Conservation (phyloP, 176 grass and related monocot species). For the Chrysopogon serrulatus region DNA sequence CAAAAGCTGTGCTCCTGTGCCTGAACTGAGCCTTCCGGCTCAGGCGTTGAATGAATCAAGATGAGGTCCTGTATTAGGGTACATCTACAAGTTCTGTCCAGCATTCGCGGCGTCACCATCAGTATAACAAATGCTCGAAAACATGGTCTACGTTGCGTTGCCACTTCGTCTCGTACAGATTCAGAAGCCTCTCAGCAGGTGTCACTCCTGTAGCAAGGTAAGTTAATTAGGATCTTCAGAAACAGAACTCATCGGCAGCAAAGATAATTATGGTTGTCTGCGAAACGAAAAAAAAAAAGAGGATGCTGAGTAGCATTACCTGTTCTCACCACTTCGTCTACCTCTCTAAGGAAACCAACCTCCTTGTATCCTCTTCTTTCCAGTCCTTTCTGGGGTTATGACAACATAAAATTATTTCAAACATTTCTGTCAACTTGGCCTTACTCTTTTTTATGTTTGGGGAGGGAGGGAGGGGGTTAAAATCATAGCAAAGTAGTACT, state of each 20-base stretch:
- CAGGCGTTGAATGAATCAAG: not conserved
- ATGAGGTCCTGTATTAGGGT: not conserved
- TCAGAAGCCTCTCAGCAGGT: slow-evolving; percentile 82
- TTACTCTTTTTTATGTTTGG: no score
- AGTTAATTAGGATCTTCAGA: not conserved
- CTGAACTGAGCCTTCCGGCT: not conserved
- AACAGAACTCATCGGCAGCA: not conserved
- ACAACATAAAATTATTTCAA: slow-evolving; percentile 13
- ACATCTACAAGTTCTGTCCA: slow-evolving; percentile 12
- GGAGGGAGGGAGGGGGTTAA: no score
- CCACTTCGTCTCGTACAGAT: slow-evolving; percentile 86
- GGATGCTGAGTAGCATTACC: slow-evolving; percentile 24
- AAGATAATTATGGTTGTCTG: not conserved
- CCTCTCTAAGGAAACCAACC: slow-evolving; percentile 86
- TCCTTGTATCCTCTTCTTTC: slow-evolving; percentile 99
- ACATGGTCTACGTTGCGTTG: slow-evolving; percentile 65
- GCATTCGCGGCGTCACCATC: not conserved
- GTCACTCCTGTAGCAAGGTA: slow-evolving; percentile 60
- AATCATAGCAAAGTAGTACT: not conserved
- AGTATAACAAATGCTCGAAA: slow-evolving; percentile 80
- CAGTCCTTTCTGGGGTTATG: slow-evolving; percentile 70
- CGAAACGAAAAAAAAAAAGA: not conserved
- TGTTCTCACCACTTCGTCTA: slow-evolving; percentile 63
- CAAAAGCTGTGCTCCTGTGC: not conserved
- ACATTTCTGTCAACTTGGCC: not conserved